Base-by-base conservation (phyloP, 2,329 filamentous ascomycete species). In the Aspergillus luchuensis region DNA sequence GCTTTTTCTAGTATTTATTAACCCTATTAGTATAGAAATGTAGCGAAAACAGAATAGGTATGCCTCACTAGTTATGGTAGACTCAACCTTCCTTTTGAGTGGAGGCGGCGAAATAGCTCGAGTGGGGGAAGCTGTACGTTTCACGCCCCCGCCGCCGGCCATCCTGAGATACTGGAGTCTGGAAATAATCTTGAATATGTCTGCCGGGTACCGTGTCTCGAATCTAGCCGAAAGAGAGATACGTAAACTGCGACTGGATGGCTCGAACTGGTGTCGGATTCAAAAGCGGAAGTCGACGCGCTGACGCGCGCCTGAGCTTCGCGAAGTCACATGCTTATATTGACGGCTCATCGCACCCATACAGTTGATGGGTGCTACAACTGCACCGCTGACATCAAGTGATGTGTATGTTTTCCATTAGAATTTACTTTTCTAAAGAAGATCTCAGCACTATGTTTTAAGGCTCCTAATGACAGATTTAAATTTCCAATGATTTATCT, bases 71-170 rank as follows among this genome's bases (percentile, higher is more conserved):
- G 81, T 87, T 4, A 83, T 82, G 5, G 80, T 81, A 3, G 83
- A 80, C 57, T 81, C 79, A 54, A 84, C 77, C 68, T 82, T 84
- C 41, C 85, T 78, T 71, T 84, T 87, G 13, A 82, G 67, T 21
- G 83, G 80, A 53, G 85, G 85, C 48, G 86, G 86, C 57, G 85
- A 87, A 48, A 87, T 80, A 54, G 79, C 71, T 78, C 66, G 64
- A 57, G 66, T 65, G 43, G 72, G 68, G 57, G 77, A 78, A 17
- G 68, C 71, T 17, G 74, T 57, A 59, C 79, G 67, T 60, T 80
- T 80, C 19, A 66, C 64, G 48, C 63, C 61, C 52, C 64, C 67
- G 59, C 57, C 61, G 28, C 72, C 68, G 36, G 62, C 67, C 71
- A 75, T 74, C 56, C 65, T 73, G 61, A 67, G 30, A 5, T 54